Conservation (phyloP, 2,329 filamentous ascomycete genomes). For the Dactylellina parvicollis region DNA sequence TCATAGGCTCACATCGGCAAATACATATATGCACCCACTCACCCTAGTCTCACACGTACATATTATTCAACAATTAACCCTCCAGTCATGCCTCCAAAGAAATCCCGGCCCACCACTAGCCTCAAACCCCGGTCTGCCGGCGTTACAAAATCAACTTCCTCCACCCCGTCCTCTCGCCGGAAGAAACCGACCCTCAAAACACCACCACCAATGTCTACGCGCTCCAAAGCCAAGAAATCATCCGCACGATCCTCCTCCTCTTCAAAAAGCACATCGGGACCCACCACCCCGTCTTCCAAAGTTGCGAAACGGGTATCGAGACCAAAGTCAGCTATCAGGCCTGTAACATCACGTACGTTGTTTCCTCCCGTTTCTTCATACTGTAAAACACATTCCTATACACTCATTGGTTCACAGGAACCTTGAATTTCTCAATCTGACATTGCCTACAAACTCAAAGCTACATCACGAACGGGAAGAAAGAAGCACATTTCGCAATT, state of each 20-base stretch:
- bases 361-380: too few relatives aligned
- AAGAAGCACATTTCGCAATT: slow-evolving; percentile 1
- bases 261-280: background rate
- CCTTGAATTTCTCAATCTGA: background rate
- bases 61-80: background rate
- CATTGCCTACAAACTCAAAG: background rate
- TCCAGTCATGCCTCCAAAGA: slow-evolving; percentile 4
- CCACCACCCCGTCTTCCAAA: background rate
- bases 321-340: too few relatives aligned
- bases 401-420: too few relatives aligned
- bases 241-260: background rate
- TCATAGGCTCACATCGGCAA: too few relatives aligned
- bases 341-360: too few relatives aligned
- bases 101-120: background rate
- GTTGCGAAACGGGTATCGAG: too few relatives aligned
- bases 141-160: background rate
- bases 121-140: slow-evolving; percentile 3
- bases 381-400: too few relatives aligned
- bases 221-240: background rate
- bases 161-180: background rate
- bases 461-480: background rate
- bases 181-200: background rate
- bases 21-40: too few relatives aligned
- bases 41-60: slow-evolving; percentile 6
- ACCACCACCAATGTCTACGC: background rate